Percentiles rank a stretch among this genome's conserved stretches.
Evolutionary conservation across 176 grass and related monocot species (phyloP).

Genomic region (Panicum miliaceum): DNA sequence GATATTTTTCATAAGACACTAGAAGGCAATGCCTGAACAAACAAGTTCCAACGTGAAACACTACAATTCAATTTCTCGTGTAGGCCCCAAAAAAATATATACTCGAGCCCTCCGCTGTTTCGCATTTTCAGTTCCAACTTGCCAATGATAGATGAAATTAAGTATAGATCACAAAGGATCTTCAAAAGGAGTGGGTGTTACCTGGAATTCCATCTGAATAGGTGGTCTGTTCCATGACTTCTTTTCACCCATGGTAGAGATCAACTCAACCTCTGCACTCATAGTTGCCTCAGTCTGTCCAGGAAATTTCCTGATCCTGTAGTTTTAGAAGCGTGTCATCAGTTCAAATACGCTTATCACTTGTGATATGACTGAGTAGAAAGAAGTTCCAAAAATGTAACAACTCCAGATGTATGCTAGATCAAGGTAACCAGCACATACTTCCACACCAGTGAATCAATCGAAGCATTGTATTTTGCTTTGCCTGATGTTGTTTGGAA

Average conservation of each 20-base stretch:
- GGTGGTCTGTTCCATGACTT: slow-evolving; percentile 92
- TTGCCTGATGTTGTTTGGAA: slow-evolving; percentile 98
- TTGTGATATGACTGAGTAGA: slow-evolving; percentile 5
- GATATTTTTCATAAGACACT: not conserved
- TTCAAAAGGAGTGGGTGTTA: slow-evolving; percentile 40
- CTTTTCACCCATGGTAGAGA: slow-evolving; percentile 99
- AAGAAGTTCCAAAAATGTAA: slow-evolving; percentile 6
- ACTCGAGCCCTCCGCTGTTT: slow-evolving; percentile 3
- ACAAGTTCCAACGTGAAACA: not conserved
- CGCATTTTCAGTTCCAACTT: slow-evolving; percentile 15
- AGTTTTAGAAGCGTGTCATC: slow-evolving; percentile 43
- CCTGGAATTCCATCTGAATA: slow-evolving; percentile 99
- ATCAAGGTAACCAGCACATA: slow-evolving; percentile 57
- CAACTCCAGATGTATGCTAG: not conserved
- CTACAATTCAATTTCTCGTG: slow-evolving; percentile 21
- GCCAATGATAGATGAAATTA: slow-evolving; percentile 14
- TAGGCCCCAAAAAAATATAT: no score
- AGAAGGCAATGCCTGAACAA: slow-evolving; percentile 17
- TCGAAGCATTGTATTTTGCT: slow-evolving; percentile 99
- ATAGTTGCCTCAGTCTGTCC: slow-evolving; percentile 99
- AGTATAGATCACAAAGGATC: not conserved
- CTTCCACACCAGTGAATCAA: slow-evolving; percentile 99
- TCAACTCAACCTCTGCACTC: slow-evolving; percentile 97
- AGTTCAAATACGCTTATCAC: slow-evolving; percentile 30
- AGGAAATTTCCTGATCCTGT: slow-evolving; percentile 98